These are phyloP conservation scores for Sporothrix pseudoabietina DNA, from an alignment of 2,329 filamentous ascomycete species.

Conservation along the genomic window DNA sequence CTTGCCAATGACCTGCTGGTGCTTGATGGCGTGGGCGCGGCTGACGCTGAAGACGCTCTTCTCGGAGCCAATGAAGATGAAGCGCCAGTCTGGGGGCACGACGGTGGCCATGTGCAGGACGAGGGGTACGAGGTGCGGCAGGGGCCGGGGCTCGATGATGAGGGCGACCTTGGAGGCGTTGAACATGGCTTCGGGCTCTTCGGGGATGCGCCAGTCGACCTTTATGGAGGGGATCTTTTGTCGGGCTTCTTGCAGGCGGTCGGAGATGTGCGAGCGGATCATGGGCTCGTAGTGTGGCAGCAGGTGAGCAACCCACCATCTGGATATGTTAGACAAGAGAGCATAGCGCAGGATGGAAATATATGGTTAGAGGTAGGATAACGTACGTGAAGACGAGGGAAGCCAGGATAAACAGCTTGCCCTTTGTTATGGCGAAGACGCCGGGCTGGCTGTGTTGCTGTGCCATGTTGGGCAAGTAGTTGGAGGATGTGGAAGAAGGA, in stretches of 20 bases:
- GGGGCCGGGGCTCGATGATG: conserved; percentile 53
- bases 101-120: conserved; percentile 56
- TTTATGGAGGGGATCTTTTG: conserved; percentile 47
- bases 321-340: conserved; percentile 35
- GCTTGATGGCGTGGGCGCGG: conserved; percentile 50
- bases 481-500: conserved; percentile 6
- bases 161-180: conserved; percentile 56
- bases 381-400: conserved; percentile 47
- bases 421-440: conserved; percentile 43
- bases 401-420: conserved; percentile 42
- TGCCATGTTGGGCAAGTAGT: conserved; percentile 29
- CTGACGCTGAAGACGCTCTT: conserved; percentile 51
- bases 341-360: too few species aligned
- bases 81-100: conserved; percentile 58
- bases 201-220: conserved; percentile 44
- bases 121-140: conserved; percentile 53
- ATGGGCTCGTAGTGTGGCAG: conserved; percentile 49
- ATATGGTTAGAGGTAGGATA: background rate
- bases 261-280: conserved; percentile 45
- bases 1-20: conserved; percentile 55
- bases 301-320: conserved; percentile 52
- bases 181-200: conserved; percentile 44
- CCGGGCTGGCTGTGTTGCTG: conserved; percentile 33
- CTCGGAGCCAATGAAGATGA: conserved; percentile 55
- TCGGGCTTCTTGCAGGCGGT: conserved; percentile 46